phyloP scores from a whole-genome alignment of 1,139 yeast genomes.

The Lodderomyces orthopsilosis region DNA sequence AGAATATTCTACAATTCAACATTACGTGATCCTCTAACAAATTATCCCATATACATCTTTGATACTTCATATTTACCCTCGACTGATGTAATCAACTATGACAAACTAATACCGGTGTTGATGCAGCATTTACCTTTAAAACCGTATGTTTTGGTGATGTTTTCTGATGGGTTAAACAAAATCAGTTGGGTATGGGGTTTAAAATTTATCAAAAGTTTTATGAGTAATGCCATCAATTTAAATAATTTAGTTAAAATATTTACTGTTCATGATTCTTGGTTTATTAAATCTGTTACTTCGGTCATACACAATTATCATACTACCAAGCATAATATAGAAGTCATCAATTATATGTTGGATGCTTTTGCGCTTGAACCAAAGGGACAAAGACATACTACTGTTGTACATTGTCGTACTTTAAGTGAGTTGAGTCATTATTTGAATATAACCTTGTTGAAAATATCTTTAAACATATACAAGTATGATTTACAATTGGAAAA shows the following conservation, averaged over 20 bases:
- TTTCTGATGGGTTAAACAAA: slow-evolving; percentile 74
- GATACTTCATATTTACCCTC: slow-evolving; percentile 75
- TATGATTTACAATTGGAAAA: slow-evolving; percentile 34
- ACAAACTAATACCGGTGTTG: slow-evolving; percentile 39
- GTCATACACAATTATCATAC: slow-evolving; percentile 54
- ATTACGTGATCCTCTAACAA: slow-evolving; percentile 57
- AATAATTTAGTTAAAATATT: slow-evolving; percentile 56
- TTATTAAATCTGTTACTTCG: slow-evolving; percentile 76
- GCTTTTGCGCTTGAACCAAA: slow-evolving; percentile 20
- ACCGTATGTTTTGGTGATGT: slow-evolving; percentile 65
- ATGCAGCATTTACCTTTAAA: slow-evolving; percentile 48
- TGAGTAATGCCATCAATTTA: slow-evolving; percentile 45
- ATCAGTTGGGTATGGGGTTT: slow-evolving; percentile 77
- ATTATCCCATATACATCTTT: slow-evolving; percentile 65
- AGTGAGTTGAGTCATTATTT: slow-evolving; percentile 61
- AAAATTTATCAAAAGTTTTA: slow-evolving; percentile 66
- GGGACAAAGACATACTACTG: slow-evolving; percentile 10
- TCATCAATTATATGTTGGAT: slow-evolving; percentile 30
- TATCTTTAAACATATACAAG: slow-evolving; percentile 70
- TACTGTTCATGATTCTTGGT: slow-evolving; percentile 91
- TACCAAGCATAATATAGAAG: slow-evolving; percentile 32
- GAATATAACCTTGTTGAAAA: slow-evolving; percentile 74
- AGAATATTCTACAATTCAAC: slow-evolving; percentile 59
- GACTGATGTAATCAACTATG: slow-evolving; percentile 45
- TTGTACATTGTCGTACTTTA: slow-evolving; percentile 46